These are phyloP conservation scores for Ceratocystis ficicola DNA, from an alignment of 2,329 filamentous ascomycete genomes.

Conservation along the genomic window DNA sequence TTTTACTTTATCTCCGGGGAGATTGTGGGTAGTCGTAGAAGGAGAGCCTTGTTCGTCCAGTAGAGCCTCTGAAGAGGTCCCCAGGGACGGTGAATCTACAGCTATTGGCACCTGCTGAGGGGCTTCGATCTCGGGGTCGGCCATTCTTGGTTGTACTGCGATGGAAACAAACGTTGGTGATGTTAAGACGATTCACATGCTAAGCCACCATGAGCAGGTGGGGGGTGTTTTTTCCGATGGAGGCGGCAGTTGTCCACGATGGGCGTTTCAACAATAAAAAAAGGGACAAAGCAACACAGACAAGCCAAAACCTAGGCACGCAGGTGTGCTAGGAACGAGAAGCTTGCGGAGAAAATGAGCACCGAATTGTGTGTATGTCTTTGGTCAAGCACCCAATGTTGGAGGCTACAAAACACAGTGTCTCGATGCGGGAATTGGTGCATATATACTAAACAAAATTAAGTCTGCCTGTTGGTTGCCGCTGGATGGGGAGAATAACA, in stretches of 20 bases:
- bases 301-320: neutral
- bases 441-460: neutral
- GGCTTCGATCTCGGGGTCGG: neutral
- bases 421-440: neutral
- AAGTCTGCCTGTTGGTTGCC: neutral
- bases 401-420: neutral
- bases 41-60: neutral
- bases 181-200: neutral
- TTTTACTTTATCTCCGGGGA: neutral
- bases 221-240: neutral
- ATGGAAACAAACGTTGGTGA: neutral
- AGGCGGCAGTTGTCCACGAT: neutral
- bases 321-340: too few species aligned
- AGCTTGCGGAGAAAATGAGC: neutral
- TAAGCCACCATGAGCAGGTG: neutral
- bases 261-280: neutral
- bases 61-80: neutral
- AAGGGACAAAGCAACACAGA: neutral
- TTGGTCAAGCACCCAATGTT: neutral
- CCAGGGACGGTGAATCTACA: neutral
- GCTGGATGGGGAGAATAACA: neutral
- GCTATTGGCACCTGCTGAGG: neutral
- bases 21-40: neutral
- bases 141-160: neutral
- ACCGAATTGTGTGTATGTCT: neutral